These are phyloP conservation scores for Aspergillus sp. DNA, from an alignment of 2,329 filamentous ascomycete genomes.

Conservation along the genomic window DNA sequence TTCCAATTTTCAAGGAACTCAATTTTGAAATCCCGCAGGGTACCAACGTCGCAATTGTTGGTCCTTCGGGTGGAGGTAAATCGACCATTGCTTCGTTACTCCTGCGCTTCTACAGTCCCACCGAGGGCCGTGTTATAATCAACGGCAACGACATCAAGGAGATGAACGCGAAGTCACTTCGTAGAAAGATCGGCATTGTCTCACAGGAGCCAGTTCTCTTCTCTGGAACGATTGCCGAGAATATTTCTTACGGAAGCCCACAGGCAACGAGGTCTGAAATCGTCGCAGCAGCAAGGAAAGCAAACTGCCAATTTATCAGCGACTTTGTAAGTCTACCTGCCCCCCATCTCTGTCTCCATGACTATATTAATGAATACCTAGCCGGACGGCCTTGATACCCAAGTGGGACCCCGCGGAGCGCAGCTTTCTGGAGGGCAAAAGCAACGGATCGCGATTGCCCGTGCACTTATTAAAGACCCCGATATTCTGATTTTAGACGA, in stretches of 20 bases:
- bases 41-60: slow-evolving; percentile 93
- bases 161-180: slow-evolving; percentile 91
- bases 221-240: slow-evolving; percentile 71
- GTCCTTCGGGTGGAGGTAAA: slow-evolving; percentile 93
- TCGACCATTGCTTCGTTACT: slow-evolving; percentile 92
- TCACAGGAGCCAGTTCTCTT: slow-evolving; percentile 95
- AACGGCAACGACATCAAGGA: slow-evolving; percentile 77
- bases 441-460: slow-evolving; percentile 94
- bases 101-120: slow-evolving; percentile 87
- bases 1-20: slow-evolving; percentile 84
- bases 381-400: slow-evolving; percentile 92
- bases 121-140: slow-evolving; percentile 73
- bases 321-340: slow-evolving; percentile 67
- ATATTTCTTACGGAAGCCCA: slow-evolving; percentile 89
- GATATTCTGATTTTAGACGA: slow-evolving; percentile 97
- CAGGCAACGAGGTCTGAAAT: slow-evolving; percentile 77
- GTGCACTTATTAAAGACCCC: slow-evolving; percentile 90
- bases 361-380: slow-evolving; percentile 25
- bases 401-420: slow-evolving; percentile 86
- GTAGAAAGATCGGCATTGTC: slow-evolving; percentile 90
- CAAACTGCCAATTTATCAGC: slow-evolving; percentile 94
- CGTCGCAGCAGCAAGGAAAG: slow-evolving; percentile 79
- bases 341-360: background rate
- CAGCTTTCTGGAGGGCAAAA: slow-evolving; percentile 96
- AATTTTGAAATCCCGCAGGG: slow-evolving; percentile 90